A percentile compares a stretch with the other conserved stretches of the same genome.
phyloP scores from a whole-genome alignment of 108 stramenopile genomes.

The Parmales sp. region DNA sequence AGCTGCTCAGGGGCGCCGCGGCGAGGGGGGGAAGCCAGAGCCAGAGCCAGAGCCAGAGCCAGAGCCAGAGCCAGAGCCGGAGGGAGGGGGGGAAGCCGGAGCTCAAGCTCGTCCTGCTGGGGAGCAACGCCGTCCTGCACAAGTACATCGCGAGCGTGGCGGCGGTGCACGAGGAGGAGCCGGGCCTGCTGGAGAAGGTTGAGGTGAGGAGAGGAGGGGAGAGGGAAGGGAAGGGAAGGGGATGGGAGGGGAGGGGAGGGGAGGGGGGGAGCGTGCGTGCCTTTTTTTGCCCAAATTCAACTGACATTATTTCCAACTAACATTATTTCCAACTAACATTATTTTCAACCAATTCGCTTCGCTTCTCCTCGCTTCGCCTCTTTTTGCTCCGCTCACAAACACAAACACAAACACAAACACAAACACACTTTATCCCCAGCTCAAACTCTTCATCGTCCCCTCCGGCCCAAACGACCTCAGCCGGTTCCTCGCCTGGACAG shows the following conservation, averaged over 20 bases:
- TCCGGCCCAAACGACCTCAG: constrained; percentile 1
- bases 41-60: too few species aligned
- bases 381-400: not conserved
- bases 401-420: not conserved
- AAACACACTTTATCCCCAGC: not conserved
- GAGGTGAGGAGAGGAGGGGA: too few species aligned
- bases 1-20: not conserved
- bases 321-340: too few species aligned
- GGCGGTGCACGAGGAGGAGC: constrained; percentile 3
- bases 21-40: not conserved
- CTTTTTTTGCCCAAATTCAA: too few species aligned
- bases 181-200: not conserved
- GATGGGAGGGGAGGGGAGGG: not conserved
- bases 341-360: too few species aligned
- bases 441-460: not conserved
- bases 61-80: too few species aligned
- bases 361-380: too few species aligned
- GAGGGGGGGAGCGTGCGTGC: too few species aligned
- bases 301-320: too few species aligned
- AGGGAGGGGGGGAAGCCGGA: not conserved
- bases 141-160: not conserved
- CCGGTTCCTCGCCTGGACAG: constrained; percentile 2
- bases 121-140: constrained; percentile 11
- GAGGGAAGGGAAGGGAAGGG: not conserved
- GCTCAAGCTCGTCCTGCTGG: constrained; percentile 9